A percentile compares a stretch with the other conserved stretches of the same genome.
Evolutionary conservation across 805 yeast species (phyloP).

Genomic region (Wickerhamomyces xylosicus): DNA sequence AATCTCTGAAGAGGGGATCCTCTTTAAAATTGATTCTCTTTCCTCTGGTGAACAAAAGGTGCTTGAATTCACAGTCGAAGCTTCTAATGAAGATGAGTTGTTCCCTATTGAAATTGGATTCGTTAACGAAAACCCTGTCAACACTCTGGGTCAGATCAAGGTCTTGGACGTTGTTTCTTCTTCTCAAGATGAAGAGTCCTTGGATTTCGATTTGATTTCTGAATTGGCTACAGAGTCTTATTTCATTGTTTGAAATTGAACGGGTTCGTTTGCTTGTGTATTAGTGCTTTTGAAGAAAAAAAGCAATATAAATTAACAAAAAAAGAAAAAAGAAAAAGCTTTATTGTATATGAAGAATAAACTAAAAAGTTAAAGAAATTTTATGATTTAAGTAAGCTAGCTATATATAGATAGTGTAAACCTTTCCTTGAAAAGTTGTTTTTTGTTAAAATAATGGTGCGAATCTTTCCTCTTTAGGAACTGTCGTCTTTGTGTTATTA

Average conservation of each 20-base stretch:
- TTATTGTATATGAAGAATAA: too few relatives aligned
- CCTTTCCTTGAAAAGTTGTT: too few relatives aligned
- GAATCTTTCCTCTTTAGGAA: too few relatives aligned
- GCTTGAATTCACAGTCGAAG: constrained; percentile 70
- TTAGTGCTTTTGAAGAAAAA: too few relatives aligned
- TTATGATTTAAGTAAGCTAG: too few relatives aligned
- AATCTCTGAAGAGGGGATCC: constrained; percentile 58
- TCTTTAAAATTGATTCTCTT: constrained; percentile 51
- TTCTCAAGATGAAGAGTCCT: constrained; percentile 41
- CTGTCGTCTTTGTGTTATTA: too few relatives aligned
- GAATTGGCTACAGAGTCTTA: constrained; percentile 50
- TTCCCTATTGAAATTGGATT: constrained; percentile 82
- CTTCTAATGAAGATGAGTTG: constrained; percentile 62
- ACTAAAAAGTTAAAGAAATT: too few relatives aligned
- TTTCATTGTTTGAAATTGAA: constrained; percentile 39
- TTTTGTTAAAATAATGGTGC: too few relatives aligned
- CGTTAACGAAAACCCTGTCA: constrained; percentile 33
- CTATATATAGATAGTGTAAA: too few relatives aligned
- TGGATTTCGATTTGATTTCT: constrained; percentile 62
- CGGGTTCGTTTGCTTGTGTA: too few relatives aligned
- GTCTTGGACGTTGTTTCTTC: constrained; percentile 46
- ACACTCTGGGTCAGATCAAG: constrained; percentile 56
- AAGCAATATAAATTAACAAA: too few relatives aligned
- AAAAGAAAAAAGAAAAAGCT: too few relatives aligned
- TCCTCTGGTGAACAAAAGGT: constrained; percentile 51